phyloP scores from a whole-genome alignment of 345 rosid species.

The Camelina laxa region DNA sequence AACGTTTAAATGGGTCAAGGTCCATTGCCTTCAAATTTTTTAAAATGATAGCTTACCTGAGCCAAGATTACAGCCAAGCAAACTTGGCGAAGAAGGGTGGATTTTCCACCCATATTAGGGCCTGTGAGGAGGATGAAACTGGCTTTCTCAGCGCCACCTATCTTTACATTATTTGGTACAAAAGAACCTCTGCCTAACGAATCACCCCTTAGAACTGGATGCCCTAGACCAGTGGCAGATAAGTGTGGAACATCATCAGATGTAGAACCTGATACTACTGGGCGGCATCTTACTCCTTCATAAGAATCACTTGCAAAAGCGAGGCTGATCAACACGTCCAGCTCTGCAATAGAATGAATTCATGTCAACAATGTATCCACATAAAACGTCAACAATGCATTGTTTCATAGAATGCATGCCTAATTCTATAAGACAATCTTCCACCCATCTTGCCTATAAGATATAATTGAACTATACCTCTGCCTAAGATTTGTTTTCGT shows the following conservation, averaged over 20 bases:
- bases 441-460: conserved; percentile 15
- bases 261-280: conserved; percentile 56
- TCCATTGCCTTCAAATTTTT: conserved; percentile 3
- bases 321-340: conserved; percentile 89
- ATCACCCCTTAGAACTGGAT: conserved; percentile 90
- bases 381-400: conserved; percentile 31
- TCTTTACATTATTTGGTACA: conserved; percentile 79
- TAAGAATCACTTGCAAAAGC: conserved; percentile 85
- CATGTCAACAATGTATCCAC: conserved; percentile 37
- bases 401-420: not conserved
- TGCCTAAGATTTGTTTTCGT: conserved; percentile 17
- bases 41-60: conserved; percentile 59
- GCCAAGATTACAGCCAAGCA: conserved; percentile 92
- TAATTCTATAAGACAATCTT: conserved; percentile 9
- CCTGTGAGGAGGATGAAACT: conserved; percentile 94
- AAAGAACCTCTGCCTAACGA: conserved; percentile 86
- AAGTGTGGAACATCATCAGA: conserved; percentile 59
- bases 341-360: conserved; percentile 59
- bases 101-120: conserved; percentile 99
- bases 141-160: conserved; percentile 72
- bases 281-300: conserved; percentile 84
- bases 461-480: conserved; percentile 11
- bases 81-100: conserved; percentile 98
- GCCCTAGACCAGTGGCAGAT: conserved; percentile 81
- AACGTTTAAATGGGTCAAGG: not conserved